Base-by-base conservation (phyloP, 371 early-diverging fungal species). In the Lichtheimia ramosa region DNA sequence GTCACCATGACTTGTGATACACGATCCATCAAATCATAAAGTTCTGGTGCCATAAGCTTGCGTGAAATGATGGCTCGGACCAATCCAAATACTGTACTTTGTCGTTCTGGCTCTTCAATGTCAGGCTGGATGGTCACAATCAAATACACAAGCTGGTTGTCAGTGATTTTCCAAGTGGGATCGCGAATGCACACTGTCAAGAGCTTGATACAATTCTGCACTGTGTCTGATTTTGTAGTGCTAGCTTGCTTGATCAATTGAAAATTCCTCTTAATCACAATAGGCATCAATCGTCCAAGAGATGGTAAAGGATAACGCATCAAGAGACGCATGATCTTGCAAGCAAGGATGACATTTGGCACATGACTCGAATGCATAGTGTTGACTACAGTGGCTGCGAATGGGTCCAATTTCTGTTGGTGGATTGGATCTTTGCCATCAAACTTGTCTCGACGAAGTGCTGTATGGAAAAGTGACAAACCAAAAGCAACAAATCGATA, bases 401-500 rank as follows among this genome's bases (percentile, higher is more conserved):
- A 84, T 5, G 92, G 88, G 65, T 92, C 88, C 43, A 97, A 63
- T 69, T 94, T 79, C 0, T 75, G 66, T 34, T 86, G 50, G 48
- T 91, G 84, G 25, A 83, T 83, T 0, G 70, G 51, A 5, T 80
- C 69, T 6, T 69, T 70, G 4, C 79, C 65, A 62, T 86, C 80
- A 56, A 94, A 83, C 61, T 84, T 83, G 62, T 85, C 86, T 56
- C 87, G 83, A 56, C 82, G 84, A 48, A 94, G 66, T 1, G 88
- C 83, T 1, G 89, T 77, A 14, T 88, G 76, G 56, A 91, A 74
- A 16, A 96, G 74, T 23, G 83, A 79, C 15, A 97, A 71, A 4
- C 98, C 98, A 83, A 98, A 96, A 58, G 90, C 89, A 46, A 96
- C 91, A 71, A 98, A 96, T 13, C 89, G 80, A 66, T 95, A 87